Evolutionary conservation across 1,139 yeast genomes (phyloP).

Genomic region (Kodamaea ohmeri): DNA sequence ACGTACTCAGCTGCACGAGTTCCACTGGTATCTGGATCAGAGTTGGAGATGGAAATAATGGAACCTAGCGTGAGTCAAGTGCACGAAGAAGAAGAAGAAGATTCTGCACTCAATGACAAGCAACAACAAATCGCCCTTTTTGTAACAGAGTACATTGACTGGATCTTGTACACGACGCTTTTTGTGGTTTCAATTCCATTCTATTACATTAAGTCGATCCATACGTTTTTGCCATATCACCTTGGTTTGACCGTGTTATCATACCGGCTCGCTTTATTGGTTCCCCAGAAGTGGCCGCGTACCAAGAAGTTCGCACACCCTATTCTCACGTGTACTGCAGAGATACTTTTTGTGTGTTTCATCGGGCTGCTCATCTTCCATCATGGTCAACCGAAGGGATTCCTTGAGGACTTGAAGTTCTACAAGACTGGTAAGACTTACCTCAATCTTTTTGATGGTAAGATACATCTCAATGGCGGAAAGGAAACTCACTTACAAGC

Average conservation of each 20-base stretch:
- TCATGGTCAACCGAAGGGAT: slow-evolving; percentile 42
- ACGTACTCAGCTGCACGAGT: not conserved
- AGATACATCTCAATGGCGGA: slow-evolving; percentile 31
- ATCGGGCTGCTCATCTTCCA: slow-evolving; percentile 56
- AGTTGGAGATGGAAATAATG: slow-evolving; percentile 1
- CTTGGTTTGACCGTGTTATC: slow-evolving; percentile 57
- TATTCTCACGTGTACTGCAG: slow-evolving; percentile 60
- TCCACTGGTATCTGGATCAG: not conserved
- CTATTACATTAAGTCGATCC: slow-evolving; percentile 45
- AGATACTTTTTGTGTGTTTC: slow-evolving; percentile 60
- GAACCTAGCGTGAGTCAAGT: not conserved
- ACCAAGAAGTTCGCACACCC: slow-evolving; percentile 63
- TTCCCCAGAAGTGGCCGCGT: slow-evolving; percentile 48
- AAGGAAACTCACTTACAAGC: slow-evolving; percentile 15
- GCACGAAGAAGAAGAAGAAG: slow-evolving; percentile 16
- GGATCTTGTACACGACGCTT: slow-evolving; percentile 46
- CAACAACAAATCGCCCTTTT: slow-evolving; percentile 35
- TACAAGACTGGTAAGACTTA: slow-evolving; percentile 74
- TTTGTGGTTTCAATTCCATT: slow-evolving; percentile 56
- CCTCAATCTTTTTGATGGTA: slow-evolving; percentile 50
- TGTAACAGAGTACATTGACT: slow-evolving; percentile 51
- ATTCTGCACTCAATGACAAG: slow-evolving; percentile 18
- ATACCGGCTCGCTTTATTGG: slow-evolving; percentile 49
- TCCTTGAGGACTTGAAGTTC: slow-evolving; percentile 47
- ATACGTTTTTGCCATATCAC: slow-evolving; percentile 61